phyloP scores from a whole-genome alignment of 2,329 filamentous ascomycete genomes.

The Zymoseptoria passerinii region DNA sequence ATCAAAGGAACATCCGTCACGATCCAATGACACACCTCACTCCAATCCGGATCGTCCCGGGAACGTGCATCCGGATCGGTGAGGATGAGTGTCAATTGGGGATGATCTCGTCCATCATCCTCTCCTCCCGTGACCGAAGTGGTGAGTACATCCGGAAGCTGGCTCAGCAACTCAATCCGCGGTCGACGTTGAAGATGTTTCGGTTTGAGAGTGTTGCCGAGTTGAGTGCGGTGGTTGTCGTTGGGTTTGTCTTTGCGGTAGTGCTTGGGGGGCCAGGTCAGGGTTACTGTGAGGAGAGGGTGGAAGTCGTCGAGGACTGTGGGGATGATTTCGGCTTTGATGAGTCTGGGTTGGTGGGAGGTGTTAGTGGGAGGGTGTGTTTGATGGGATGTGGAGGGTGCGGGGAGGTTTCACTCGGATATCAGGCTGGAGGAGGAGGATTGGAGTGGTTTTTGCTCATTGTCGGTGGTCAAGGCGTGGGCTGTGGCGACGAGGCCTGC shows the following conservation, averaged over 20 bases:
- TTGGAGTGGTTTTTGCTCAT: background rate
- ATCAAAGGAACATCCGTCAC: constrained; percentile 31
- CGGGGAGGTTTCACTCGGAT: background rate
- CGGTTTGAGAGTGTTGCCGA: constrained; percentile 49
- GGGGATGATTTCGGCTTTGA: constrained; percentile 28
- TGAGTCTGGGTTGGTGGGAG: constrained; percentile 14
- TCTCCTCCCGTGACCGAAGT: background rate
- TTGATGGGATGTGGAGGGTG: background rate
- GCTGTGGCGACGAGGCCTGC: background rate
- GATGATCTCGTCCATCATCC: constrained; percentile 1
- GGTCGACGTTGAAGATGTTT: constrained; percentile 37
- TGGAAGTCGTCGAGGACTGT: constrained; percentile 51
- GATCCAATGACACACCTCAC: constrained; percentile 52
- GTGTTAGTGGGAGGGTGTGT: background rate
- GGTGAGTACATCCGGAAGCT: constrained; percentile 6
- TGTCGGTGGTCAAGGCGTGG: background rate
- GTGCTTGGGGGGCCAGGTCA: constrained; percentile 32
- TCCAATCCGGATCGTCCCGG: constrained; percentile 46
- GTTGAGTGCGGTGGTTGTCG: constrained; percentile 34
- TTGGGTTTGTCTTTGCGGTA: background rate
- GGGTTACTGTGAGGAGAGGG: constrained; percentile 44
- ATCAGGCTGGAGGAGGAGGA: background rate
- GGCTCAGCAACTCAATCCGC: constrained; percentile 24
- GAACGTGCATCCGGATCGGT: constrained; percentile 54
- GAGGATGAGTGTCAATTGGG: constrained; percentile 37